A percentile compares a stretch with the other conserved stretches of the same genome.
Conservation (phyloP, 306 rosid genomes). For the Carpinus viminea region DNA sequence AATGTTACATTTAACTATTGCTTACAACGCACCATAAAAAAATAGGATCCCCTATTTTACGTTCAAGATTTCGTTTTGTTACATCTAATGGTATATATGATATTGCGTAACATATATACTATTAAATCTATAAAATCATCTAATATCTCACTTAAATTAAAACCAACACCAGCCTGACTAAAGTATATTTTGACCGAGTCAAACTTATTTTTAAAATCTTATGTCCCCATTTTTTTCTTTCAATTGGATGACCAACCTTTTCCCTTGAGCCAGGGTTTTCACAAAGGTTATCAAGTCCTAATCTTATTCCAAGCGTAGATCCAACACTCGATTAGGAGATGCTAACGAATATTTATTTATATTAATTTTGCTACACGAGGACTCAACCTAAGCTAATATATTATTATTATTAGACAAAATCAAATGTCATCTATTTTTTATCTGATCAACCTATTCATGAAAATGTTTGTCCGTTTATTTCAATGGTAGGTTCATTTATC, state of each 20-base stretch:
- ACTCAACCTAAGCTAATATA: not conserved
- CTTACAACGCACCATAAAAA: not conserved
- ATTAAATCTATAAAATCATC: not conserved
- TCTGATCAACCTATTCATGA: not conserved
- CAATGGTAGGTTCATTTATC: not conserved
- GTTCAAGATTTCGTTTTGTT: no score
- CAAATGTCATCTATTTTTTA: not conserved
- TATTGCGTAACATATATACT: no score
- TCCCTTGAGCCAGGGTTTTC: not conserved
- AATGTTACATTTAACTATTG: not conserved
- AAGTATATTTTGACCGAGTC: not conserved
- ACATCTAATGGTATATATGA: no score
- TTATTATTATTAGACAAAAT: not conserved
- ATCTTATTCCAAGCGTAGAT: not conserved
- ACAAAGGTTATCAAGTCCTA: not conserved
- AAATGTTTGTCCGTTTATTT: not conserved
- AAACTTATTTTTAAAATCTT: not conserved
- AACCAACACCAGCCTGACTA: not conserved
- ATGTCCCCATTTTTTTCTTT: not conserved
- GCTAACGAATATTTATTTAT: not conserved
- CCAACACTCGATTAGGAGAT: not conserved
- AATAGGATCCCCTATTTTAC: no score
- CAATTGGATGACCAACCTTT: not conserved
- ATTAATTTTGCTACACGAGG: not conserved
- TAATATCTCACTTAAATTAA: not conserved